Evolutionary conservation across 163 green algal species (phyloP), one percentile per base, ranked within the genome.

Genomic region (Volvox carteri): DNA sequence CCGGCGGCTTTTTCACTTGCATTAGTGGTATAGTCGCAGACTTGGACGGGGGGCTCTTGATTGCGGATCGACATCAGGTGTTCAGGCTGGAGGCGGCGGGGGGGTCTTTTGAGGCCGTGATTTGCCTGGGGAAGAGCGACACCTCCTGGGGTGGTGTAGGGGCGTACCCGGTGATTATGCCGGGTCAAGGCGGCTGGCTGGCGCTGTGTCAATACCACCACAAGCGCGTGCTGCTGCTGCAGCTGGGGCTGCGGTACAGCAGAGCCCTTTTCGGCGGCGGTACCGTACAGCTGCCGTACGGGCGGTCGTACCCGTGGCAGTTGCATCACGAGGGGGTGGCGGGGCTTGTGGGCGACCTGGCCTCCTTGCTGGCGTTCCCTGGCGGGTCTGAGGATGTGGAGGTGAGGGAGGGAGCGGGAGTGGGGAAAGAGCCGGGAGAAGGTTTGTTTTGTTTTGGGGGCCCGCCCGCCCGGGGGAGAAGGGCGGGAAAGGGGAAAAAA

Each of bases 171-270:
- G 21, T 7, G 30, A 28, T 87, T 11, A 50, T 87, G 1, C 81
- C n/a, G n/a, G n/a, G n/a, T n/a, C n/a, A 50, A 62, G 70, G 54
- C 81, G 81, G 81, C 81, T 87, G 81, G 46, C 30, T 87, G 62
- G 81, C 81, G 0, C 67, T 87, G 33, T 79, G 65, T 48, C 81
- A 87, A 48, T 79, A 87, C 81, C 46, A 78, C 67, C 60, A 70
- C 81, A 62, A 65, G 0, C 81, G 81, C 8, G 9, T 87, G 67
- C 67, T 87, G 46, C 46, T 87, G 48, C 48, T 87, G 67, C 65
- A 79, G 33, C 65, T 79, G 65, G 65, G 81, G 4, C 65, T 87
- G 23, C 58, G 41, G 30, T 48, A 16, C 39, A 5, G 18, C 39
- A 39, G 48, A 58, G 14, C 48, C 56, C 9, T 14, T 23, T 28